These are phyloP conservation scores for Ganoderma sinense DNA, from an alignment of 1,284 basidiomycete species.

Conservation along the genomic window DNA sequence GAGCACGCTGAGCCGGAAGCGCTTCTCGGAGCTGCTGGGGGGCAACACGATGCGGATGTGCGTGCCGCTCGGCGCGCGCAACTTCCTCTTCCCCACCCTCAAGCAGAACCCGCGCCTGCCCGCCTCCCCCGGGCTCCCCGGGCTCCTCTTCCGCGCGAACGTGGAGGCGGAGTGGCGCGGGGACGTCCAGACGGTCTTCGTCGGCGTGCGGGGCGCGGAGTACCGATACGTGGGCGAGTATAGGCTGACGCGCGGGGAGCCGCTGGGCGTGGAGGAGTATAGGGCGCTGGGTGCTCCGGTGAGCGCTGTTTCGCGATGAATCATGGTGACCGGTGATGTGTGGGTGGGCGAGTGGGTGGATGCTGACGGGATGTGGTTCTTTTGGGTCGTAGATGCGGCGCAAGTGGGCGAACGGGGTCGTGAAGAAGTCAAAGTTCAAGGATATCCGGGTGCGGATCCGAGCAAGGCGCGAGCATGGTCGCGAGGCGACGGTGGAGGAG, in stretches of 20 bases:
- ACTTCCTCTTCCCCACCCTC: constrained; percentile 30
- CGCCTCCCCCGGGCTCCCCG: constrained; percentile 24
- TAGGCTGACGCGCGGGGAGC: constrained; percentile 7
- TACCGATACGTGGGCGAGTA: constrained; percentile 37
- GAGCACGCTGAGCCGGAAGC: constrained; percentile 18
- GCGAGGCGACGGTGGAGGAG: constrained; percentile 30
- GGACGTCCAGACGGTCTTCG: constrained; percentile 28
- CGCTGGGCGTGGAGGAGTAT: constrained; percentile 31
- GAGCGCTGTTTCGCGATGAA: background rate
- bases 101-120: constrained; percentile 31
- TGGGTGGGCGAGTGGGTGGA: background rate
- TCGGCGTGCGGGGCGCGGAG: constrained; percentile 12
- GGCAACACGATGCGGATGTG: constrained; percentile 22
- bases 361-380: background rate
- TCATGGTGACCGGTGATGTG: background rate
- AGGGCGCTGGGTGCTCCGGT: background rate
- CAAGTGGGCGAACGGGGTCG: constrained; percentile 18
- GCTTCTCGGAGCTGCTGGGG: constrained; percentile 24
- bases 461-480: constrained; percentile 15
- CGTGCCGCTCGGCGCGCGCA: constrained; percentile 11
- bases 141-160: constrained; percentile 28
- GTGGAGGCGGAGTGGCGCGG: constrained; percentile 15
- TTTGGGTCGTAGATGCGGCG: background rate
- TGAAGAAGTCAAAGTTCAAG: constrained; percentile 9
- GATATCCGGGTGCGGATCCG: constrained; percentile 27